A percentile compares a stretch with the other conserved stretches of the same genome.
Evolutionary conservation across 257 asterid genomes (phyloP).

Genomic region (Penstemon newberryi): DNA sequence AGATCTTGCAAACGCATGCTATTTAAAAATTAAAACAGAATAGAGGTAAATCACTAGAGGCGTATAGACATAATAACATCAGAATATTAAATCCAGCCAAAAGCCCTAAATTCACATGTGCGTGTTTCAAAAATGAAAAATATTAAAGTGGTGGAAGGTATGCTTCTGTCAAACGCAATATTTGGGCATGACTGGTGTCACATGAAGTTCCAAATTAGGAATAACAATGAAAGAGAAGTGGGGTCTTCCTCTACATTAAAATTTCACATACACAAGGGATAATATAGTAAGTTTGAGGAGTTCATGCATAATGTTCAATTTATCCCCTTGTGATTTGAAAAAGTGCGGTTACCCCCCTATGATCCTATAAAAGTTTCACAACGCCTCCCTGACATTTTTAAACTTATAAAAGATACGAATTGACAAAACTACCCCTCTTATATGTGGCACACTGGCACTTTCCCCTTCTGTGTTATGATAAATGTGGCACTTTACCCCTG

Average conservation of each 20-base stretch:
- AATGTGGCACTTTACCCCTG: too few relatives aligned
- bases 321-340: too few relatives aligned
- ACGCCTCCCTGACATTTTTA: too few relatives aligned
- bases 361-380: too few relatives aligned
- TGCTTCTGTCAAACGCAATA: neutral
- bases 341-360: too few relatives aligned
- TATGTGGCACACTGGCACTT: too few relatives aligned
- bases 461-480: too few relatives aligned
- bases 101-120: neutral
- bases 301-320: too few relatives aligned
- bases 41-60: slow-evolving; percentile 25
- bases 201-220: slow-evolving; percentile 17
- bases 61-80: neutral
- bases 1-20: slow-evolving; percentile 81
- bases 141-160: neutral
- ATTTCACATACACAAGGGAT: neutral
- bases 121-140: slow-evolving; percentile 14
- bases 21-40: slow-evolving; percentile 32
- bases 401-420: too few relatives aligned
- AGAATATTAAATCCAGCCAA: neutral
- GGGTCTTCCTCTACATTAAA: neutral
- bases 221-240: neutral
- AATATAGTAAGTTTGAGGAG: neutral
- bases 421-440: too few relatives aligned
- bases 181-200: neutral